Conservation (phyloP, 2,329 filamentous ascomycete species). For the Hypoxylon sp. region DNA sequence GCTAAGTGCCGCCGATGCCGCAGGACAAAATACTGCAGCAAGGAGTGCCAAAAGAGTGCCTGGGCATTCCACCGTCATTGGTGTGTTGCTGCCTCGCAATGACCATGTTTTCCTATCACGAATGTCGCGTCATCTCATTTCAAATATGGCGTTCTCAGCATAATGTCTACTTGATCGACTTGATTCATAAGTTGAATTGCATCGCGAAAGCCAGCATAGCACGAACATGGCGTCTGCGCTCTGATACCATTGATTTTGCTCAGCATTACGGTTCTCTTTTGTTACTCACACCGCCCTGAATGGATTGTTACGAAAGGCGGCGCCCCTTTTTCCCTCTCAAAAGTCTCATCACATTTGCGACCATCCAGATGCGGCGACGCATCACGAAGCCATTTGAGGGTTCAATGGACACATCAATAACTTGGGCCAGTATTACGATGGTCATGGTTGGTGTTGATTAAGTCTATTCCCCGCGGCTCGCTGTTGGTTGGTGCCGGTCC, state of each 20-base stretch:
- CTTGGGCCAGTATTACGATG: slow-evolving; percentile 26
- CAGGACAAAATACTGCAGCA: slow-evolving; percentile 99
- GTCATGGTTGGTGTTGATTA: slow-evolving; percentile 20
- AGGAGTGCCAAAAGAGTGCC: slow-evolving; percentile 98
- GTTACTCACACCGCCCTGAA: slow-evolving; percentile 38
- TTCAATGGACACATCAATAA: slow-evolving; percentile 10
- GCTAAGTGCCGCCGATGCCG: slow-evolving; percentile 97
- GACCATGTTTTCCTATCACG: slow-evolving; percentile 44
- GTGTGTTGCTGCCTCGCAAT: slow-evolving; percentile 84
- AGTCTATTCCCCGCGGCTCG: slow-evolving; percentile 15
- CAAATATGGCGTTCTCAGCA: slow-evolving; percentile 54
- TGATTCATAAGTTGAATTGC: slow-evolving; percentile 55
- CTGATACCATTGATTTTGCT: slow-evolving; percentile 58
- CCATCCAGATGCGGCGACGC: slow-evolving; percentile 20
- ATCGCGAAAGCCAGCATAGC: slow-evolving; percentile 59
- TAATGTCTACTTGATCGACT: slow-evolving; percentile 56
- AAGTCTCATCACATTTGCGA: slow-evolving; percentile 31
- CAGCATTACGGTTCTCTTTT: slow-evolving; percentile 56
- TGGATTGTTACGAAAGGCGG: slow-evolving; percentile 39
- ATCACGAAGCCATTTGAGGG: slow-evolving; percentile 19
- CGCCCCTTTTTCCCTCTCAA: slow-evolving; percentile 22
- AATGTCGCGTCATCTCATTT: slow-evolving; percentile 49
- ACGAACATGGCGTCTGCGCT: slow-evolving; percentile 57
- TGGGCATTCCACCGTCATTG: slow-evolving; percentile 99
- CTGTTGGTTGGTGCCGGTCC: neutral